Percentiles rank a stretch among this genome's conserved stretches.
These are phyloP conservation scores for Boletus eberwhitei DNA, from an alignment of 768 basidiomycete species.

Conservation along the genomic window DNA sequence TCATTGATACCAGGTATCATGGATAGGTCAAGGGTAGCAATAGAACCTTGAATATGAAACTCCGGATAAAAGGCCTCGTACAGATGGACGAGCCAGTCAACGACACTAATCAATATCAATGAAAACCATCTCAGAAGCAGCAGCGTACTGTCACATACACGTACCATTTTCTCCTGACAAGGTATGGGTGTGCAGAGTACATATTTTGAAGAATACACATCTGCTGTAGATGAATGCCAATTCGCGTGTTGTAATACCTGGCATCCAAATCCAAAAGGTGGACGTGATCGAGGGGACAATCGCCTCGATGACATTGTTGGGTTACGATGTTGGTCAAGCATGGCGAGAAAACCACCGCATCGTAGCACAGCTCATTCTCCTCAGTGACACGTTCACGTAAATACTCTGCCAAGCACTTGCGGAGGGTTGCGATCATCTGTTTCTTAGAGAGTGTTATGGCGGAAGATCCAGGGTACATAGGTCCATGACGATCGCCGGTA, in stretches of 20 bases:
- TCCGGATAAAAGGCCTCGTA: conserved; percentile 51
- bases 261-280: conserved; percentile 19
- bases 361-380: conserved; percentile 32
- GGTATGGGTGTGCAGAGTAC: conserved; percentile 10
- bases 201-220: conserved; percentile 42
- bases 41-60: conserved; percentile 44
- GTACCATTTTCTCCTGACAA: conserved; percentile 3
- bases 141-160: not conserved
- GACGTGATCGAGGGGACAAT: conserved; percentile 16
- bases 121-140: too few relatives aligned
- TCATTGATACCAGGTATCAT: conserved; percentile 39
- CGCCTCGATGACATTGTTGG: too few relatives aligned
- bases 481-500: not conserved
- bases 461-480: not conserved
- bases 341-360: conserved; percentile 33
- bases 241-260: conserved; percentile 37
- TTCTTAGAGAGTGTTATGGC: conserved; percentile 18
- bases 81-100: conserved; percentile 42
- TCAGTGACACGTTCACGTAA: conserved; percentile 28
- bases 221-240: conserved; percentile 48
- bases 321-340: conserved; percentile 30
- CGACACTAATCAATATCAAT: not conserved
- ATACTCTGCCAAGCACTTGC: conserved; percentile 19
- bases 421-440: conserved; percentile 25
- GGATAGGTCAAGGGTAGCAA: conserved; percentile 31